A percentile compares a stretch with the other conserved stretches of the same genome.
These are phyloP conservation scores for Cylindrodendrum hubeiense DNA, from an alignment of 2,329 filamentous ascomycete species.

Conservation along the genomic window DNA sequence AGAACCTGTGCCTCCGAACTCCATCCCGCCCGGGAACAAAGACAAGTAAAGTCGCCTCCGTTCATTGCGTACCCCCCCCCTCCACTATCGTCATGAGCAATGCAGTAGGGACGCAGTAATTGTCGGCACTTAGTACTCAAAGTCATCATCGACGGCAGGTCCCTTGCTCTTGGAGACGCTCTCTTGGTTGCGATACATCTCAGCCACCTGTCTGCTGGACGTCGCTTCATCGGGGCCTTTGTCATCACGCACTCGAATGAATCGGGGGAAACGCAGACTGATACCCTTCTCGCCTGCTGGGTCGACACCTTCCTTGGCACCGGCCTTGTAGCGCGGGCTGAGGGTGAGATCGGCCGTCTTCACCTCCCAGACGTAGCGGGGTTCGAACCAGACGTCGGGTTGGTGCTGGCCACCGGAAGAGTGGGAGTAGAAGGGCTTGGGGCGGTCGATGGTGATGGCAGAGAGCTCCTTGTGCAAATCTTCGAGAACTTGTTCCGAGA, in stretches of 20 bases:
- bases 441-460: constrained; percentile 83
- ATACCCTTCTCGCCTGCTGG: constrained; percentile 81
- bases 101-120: neutral
- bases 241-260: constrained; percentile 91
- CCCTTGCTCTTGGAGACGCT: constrained; percentile 88
- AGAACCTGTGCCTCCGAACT: neutral
- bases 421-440: constrained; percentile 96
- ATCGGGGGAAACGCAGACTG: constrained; percentile 90
- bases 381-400: constrained; percentile 98
- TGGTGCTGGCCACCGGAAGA: constrained; percentile 89
- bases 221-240: constrained; percentile 96
- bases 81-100: neutral
- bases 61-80: neutral
- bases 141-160: constrained; percentile 92
- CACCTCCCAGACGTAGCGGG: constrained; percentile 95
- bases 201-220: constrained; percentile 84
- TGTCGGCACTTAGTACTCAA: constrained; percentile 80
- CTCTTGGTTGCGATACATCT: constrained; percentile 98
- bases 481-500: constrained; percentile 94
- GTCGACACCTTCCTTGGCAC: constrained; percentile 82
- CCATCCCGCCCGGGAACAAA: neutral
- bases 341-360: constrained; percentile 96
- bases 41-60: neutral
- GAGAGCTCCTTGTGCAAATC: constrained; percentile 83
- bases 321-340: constrained; percentile 94